Conservation (phyloP, 2,329 filamentous ascomycete species). For the Alternaria alternata region DNA sequence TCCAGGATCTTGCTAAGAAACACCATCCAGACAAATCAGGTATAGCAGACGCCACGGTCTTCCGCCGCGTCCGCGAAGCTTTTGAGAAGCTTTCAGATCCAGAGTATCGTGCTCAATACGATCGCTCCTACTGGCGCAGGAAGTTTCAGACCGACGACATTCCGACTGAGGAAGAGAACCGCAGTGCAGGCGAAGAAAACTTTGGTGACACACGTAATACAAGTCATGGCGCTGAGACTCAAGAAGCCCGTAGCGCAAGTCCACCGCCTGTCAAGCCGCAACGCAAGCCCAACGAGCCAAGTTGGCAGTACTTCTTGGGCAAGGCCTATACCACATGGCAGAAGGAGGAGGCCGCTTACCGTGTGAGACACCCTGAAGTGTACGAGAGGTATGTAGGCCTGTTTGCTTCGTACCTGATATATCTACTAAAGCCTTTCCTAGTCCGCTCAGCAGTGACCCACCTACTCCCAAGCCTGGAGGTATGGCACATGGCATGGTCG, state of each 20-base stretch:
- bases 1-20: slow-evolving; percentile 93
- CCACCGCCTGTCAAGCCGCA: slow-evolving; percentile 18
- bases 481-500: slow-evolving; percentile 15
- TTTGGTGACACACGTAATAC: neutral
- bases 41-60: slow-evolving; percentile 21
- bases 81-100: slow-evolving; percentile 22
- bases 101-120: slow-evolving; percentile 14
- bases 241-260: neutral
- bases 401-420: neutral
- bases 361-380: slow-evolving; percentile 12
- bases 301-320: slow-evolving; percentile 7
- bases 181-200: neutral
- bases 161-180: neutral
- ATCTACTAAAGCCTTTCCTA: neutral
- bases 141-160: slow-evolving; percentile 2
- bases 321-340: slow-evolving; percentile 15
- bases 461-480: neutral
- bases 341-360: neutral
- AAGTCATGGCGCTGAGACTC: slow-evolving; percentile 4
- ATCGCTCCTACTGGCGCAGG: slow-evolving; percentile 7
- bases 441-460: neutral
- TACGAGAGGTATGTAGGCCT: slow-evolving; percentile 5
- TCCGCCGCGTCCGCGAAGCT: slow-evolving; percentile 23
- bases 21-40: slow-evolving; percentile 97
- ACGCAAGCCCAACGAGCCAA: slow-evolving; percentile 5